Evolutionary conservation across 306 rosid genomes (phyloP).

Genomic region (Cajanus cajan): DNA sequence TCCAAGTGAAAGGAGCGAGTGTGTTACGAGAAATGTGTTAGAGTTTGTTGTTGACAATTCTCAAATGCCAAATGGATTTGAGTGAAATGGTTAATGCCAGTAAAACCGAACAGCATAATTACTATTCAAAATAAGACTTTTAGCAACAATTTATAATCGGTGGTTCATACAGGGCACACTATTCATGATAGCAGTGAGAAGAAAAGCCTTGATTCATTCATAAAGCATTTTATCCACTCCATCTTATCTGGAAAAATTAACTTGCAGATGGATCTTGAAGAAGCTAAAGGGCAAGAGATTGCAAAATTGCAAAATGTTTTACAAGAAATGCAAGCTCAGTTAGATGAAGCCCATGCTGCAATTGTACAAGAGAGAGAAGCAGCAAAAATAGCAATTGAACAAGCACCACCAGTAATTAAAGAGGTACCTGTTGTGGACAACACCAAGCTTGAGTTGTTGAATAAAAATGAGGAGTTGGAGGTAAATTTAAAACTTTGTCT

Average conservation of each 20-base stretch:
- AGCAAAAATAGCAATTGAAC: constrained; percentile 77
- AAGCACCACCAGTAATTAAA: constrained; percentile 85
- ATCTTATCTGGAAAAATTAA: constrained; percentile 23
- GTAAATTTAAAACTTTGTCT: constrained; percentile 36
- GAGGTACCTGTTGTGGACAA: constrained; percentile 80
- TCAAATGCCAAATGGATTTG: background rate
- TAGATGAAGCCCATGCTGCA: constrained; percentile 71
- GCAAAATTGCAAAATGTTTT: constrained; percentile 56
- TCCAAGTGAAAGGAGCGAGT: too few relatives aligned
- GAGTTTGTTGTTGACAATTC: too few relatives aligned
- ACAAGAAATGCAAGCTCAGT: constrained; percentile 65
- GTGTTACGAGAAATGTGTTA: too few relatives aligned
- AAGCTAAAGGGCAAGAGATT: constrained; percentile 80
- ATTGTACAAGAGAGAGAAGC: constrained; percentile 78
- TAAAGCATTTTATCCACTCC: background rate
- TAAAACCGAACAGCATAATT: constrained; percentile 2
- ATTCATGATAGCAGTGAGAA: background rate
- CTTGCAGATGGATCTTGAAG: constrained; percentile 77
- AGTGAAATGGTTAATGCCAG: background rate
- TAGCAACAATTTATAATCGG: background rate
- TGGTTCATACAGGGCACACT: background rate
- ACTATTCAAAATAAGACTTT: background rate
- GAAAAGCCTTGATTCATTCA: constrained; percentile 14
- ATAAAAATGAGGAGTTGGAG: constrained; percentile 66
- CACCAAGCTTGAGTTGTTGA: constrained; percentile 68